Base-by-base conservation (phyloP, 2,329 filamentous ascomycete species). In the Penicillium vulpinum region DNA sequence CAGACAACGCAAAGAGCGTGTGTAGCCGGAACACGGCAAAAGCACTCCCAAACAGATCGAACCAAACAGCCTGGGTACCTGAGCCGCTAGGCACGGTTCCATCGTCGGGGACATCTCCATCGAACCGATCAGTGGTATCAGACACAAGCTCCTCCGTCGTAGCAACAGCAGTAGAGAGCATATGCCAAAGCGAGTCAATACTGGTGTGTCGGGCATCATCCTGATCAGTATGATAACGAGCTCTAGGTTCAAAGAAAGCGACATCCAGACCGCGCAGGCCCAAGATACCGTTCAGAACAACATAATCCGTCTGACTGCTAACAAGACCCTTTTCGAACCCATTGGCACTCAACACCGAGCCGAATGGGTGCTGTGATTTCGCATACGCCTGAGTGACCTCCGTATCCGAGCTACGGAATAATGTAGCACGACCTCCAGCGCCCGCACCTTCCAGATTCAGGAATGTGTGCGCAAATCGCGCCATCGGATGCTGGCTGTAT, bases 371-470 rank as follows among this genome's bases (percentile, higher is more conserved):
- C 22, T 83, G 82, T 26, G 84, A 84, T 28, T 83, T 83, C 54
- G 83, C 81, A 73, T 97, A 97, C 31, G 89, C 89, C 58, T 83
- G 83, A 0, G 92, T 93, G 24, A 96, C 88, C 73, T 97, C 89
- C 3, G 88, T 85, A 73, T 97, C 94, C 0, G 92, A 93, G 51
- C 88, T 88, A 57, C 94, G 85, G 77, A 99, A 97, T 2, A 97
- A 79, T 11, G 89, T 88, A 4, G 93, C 92, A 57, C 91, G 84
- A 0, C 93, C 92, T 11, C 94, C 94, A 13, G 93, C 93, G 48
- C 93, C 94, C 39, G 93, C 93, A 13, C 94, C 94, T 75, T 99
- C 94, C 16, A 99, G 84, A 66, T 99, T 99, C 63, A 97, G 79
- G 70, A 99, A 97, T 0, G 91, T 91, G 69, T 92, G 89, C 10